phyloP scores from a whole-genome alignment of 768 basidiomycete genomes.

The Pulveroboletus frians region DNA sequence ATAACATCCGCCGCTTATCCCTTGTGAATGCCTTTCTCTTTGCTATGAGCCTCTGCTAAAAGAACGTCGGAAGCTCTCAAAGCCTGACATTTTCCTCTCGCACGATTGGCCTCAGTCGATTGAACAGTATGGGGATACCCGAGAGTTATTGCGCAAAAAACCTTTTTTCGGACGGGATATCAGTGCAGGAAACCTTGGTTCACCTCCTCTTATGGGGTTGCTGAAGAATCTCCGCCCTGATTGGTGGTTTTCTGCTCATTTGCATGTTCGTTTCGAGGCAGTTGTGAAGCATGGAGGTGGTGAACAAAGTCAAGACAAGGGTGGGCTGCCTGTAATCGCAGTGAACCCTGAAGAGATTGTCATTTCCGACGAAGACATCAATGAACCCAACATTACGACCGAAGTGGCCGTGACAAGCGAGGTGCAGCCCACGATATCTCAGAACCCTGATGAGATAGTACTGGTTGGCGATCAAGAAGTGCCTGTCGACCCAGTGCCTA shows the following conservation, averaged over 20 bases:
- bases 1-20: slow-evolving; percentile 72
- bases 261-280: slow-evolving; percentile 86
- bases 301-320: not conserved
- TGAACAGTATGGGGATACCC: slow-evolving; percentile 71
- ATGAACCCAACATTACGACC: slow-evolving; percentile 4
- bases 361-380: slow-evolving; percentile 34
- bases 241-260: slow-evolving; percentile 92
- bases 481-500: slow-evolving; percentile 33
- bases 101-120: slow-evolving; percentile 96
- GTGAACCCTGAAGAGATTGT: slow-evolving; percentile 38
- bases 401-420: slow-evolving; percentile 24
- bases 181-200: slow-evolving; percentile 64
- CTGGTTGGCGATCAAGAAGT: slow-evolving; percentile 47
- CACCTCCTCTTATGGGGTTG: slow-evolving; percentile 79
- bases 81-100: slow-evolving; percentile 77
- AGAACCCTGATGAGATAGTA: slow-evolving; percentile 50
- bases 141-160: slow-evolving; percentile 64
- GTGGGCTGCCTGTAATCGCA: not conserved
- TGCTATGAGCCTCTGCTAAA: not conserved
- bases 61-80: slow-evolving; percentile 41
- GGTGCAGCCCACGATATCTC: slow-evolving; percentile 30
- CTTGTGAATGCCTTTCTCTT: slow-evolving; percentile 41
- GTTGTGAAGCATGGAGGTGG: slow-evolving; percentile 41
- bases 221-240: slow-evolving; percentile 65
- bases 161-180: slow-evolving; percentile 74